phyloP scores from a whole-genome alignment of 495 filamentous ascomycete species.

The Podospora bellae-mahoneyi region DNA sequence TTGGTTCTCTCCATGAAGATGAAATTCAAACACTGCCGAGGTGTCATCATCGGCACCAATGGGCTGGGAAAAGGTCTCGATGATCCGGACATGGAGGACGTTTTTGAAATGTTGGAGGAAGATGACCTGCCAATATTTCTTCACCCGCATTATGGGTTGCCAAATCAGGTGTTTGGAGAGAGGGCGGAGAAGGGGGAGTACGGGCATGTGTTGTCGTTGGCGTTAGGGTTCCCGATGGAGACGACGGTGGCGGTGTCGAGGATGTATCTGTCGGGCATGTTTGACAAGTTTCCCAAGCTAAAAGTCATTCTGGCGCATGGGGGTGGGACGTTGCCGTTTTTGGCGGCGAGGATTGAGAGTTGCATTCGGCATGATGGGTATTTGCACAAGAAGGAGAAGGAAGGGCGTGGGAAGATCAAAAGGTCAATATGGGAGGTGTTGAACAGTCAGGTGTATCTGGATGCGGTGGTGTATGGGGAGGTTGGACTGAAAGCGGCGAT shows the following conservation, averaged over 20 bases:
- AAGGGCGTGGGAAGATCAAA: slow-evolving; percentile 31
- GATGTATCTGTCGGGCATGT: slow-evolving; percentile 82
- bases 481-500: slow-evolving; percentile 74
- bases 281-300: slow-evolving; percentile 70
- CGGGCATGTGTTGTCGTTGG: slow-evolving; percentile 84
- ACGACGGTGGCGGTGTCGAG: slow-evolving; percentile 88
- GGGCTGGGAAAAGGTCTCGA: slow-evolving; percentile 81
- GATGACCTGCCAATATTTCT: slow-evolving; percentile 69
- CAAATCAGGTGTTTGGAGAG: slow-evolving; percentile 70
- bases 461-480: slow-evolving; percentile 79
- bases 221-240: slow-evolving; percentile 87
- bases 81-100: slow-evolving; percentile 64
- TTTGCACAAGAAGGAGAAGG: slow-evolving; percentile 51
- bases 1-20: no score
- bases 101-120: slow-evolving; percentile 67
- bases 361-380: slow-evolving; percentile 81
- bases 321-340: slow-evolving; percentile 83
- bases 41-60: slow-evolving; percentile 83
- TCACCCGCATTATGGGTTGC: slow-evolving; percentile 92
- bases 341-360: slow-evolving; percentile 84
- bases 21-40: slow-evolving; percentile 56
- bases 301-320: slow-evolving; percentile 80
- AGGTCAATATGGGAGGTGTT: slow-evolving; percentile 77
- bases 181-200: slow-evolving; percentile 56
- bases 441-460: slow-evolving; percentile 81